phyloP scores from a whole-genome alignment of 139 green algal genomes.

The Astrephomene gubernaculifera region DNA sequence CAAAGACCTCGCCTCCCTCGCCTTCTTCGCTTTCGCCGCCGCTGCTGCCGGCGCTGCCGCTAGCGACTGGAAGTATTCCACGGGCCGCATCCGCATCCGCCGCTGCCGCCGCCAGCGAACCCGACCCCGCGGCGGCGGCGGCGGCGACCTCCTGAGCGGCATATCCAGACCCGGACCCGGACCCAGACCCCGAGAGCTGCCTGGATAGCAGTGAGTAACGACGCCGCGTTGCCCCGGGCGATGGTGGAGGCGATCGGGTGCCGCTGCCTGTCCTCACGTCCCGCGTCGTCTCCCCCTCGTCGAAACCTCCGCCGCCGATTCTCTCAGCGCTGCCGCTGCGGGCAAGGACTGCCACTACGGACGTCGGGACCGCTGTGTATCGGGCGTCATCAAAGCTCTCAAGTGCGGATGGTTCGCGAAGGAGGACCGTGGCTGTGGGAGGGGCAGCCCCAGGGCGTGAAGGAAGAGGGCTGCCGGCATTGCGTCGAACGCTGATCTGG shows the following conservation, averaged over 20 bases:
- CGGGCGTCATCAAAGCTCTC: too few relatives aligned
- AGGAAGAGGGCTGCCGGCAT: too few relatives aligned
- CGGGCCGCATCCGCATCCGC: background rate
- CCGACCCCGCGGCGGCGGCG: background rate
- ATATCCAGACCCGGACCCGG: background rate
- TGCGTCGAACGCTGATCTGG: background rate
- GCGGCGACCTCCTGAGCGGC: background rate
- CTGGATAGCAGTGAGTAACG: background rate
- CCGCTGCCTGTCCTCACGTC: too few relatives aligned
- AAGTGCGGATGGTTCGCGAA: background rate
- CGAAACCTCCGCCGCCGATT: too few relatives aligned
- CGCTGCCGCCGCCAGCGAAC: background rate
- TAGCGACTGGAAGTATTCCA: background rate
- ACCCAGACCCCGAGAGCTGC: slow-evolving; percentile 2
- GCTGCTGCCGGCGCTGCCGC: background rate
- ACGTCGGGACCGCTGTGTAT: too few relatives aligned
- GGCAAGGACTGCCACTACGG: too few relatives aligned
- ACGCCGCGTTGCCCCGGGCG: background rate
- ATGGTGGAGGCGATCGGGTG: background rate
- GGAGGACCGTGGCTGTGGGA: background rate
- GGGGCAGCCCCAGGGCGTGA: background rate
- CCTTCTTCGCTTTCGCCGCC: background rate
- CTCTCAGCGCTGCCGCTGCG: background rate
- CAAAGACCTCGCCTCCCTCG: background rate
- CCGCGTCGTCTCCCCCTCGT: too few relatives aligned